A percentile compares a stretch with the other conserved stretches of the same genome.
Evolutionary conservation across 2,329 filamentous ascomycete genomes (phyloP).

Genomic region (Pyrenochaeta sp.): DNA sequence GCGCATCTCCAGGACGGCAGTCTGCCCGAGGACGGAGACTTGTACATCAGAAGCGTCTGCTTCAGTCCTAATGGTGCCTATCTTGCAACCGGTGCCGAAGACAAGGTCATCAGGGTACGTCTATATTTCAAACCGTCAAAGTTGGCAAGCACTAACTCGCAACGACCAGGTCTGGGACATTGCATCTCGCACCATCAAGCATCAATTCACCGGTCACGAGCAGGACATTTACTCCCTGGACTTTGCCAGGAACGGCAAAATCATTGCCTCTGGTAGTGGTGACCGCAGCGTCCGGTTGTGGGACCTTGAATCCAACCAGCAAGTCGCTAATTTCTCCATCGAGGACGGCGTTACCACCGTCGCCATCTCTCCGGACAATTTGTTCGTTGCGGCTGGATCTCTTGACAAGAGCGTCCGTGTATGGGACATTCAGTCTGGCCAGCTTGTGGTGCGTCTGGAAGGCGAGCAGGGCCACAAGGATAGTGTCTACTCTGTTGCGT

Average conservation of each 20-base stretch:
- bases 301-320: conserved; percentile 87
- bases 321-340: conserved; percentile 86
- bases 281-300: conserved; percentile 94
- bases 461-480: conserved; percentile 95
- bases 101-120: conserved; percentile 92
- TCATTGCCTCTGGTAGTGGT: conserved; percentile 94
- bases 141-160: conserved; percentile 11
- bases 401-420: conserved; percentile 98
- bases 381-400: conserved; percentile 92
- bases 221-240: conserved; percentile 98
- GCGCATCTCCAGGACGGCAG: conserved; percentile 89
- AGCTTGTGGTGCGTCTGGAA: conserved; percentile 89
- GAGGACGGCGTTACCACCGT: conserved; percentile 98
- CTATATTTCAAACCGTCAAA: not conserved
- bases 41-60: conserved; percentile 97
- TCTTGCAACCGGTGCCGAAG: conserved; percentile 93
- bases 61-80: conserved; percentile 97
- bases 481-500: conserved; percentile 94
- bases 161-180: conserved; percentile 89
- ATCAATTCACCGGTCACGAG: conserved; percentile 95
- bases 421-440: conserved; percentile 89
- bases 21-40: conserved; percentile 85
- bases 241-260: conserved; percentile 90
- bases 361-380: conserved; percentile 93
- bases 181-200: conserved; percentile 79